Evolutionary conservation across 2,329 filamentous ascomycete species (phyloP), one percentile per base, ranked within the genome.

Genomic region (Ophioceras dolichostomum): DNA sequence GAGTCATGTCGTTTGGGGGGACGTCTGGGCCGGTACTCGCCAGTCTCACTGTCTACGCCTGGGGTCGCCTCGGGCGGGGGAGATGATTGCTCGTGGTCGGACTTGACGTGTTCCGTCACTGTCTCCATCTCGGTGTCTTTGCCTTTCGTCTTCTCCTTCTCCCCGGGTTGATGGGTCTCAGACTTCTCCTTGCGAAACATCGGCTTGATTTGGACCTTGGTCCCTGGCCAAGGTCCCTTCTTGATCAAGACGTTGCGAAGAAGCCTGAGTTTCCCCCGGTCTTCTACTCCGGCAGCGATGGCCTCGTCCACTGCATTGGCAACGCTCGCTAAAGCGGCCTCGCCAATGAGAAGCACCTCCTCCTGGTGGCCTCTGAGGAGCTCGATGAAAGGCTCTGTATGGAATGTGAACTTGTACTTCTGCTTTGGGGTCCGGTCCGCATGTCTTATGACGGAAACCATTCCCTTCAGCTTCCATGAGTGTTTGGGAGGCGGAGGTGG

Each of bases 401-500:
- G 91, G 50, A 98, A 96, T 0, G 91, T 98, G 51, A 96, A 98
- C 56, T 98, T 98, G 68, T 95, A 95, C 56, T 98, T 98, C 52
- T 98, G 91, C 61, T 98, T 98, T 3, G 91, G 91, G 2, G 91
- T 98, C 39, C 91, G 81, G 61, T 98, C 91, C 3, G 93, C 93
- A 58, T 98, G 91, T 20, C 91, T 78, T 46, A 98, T 87, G 13
- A 98, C 91, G 2, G 88, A 89, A 1, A 98, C 89, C 61, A 98
- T 88, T 10, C 91, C 91, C 61, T 98, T 98, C 37, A 98, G 67
- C 57, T 94, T 96, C 91, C 91, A 98, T 10, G 91, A 86, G 52
- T 94, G 87, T 50, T 95, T 95, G 0, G 82, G 83, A 1, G 72
- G 73, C 3, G 77, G 77, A 3, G 81, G 80, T 32, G 79, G 76